Conservation (phyloP, 148 eudicot species). For the Rhododendron griersonianum region DNA sequence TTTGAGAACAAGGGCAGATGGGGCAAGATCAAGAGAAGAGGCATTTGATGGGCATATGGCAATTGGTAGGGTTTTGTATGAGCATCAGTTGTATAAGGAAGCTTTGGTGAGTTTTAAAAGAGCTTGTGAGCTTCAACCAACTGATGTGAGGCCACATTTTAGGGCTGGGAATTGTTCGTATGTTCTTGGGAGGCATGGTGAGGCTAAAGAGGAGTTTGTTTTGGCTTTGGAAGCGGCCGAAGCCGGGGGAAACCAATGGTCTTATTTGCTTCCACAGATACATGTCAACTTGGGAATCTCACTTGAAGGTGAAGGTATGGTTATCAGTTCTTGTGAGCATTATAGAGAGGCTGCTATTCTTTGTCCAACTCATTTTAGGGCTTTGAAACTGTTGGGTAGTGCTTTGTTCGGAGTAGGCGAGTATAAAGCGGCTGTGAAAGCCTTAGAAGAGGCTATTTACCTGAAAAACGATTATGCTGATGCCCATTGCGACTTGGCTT, state of each 20-base stretch:
- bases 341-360: constrained; percentile 94
- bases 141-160: constrained; percentile 95
- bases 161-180: constrained; percentile 87
- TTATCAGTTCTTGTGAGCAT: constrained; percentile 93
- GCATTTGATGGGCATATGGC: constrained; percentile 99
- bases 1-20: constrained; percentile 75
- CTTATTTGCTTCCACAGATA: constrained; percentile 84
- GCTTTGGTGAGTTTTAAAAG: constrained; percentile 78
- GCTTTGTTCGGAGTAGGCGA: constrained; percentile 94
- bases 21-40: constrained; percentile 77
- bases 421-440: constrained; percentile 90
- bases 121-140: constrained; percentile 84
- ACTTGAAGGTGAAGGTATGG: constrained; percentile 89
- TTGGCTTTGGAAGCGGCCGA: constrained; percentile 86
- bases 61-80: constrained; percentile 80
- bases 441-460: constrained; percentile 89
- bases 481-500: constrained; percentile 95
- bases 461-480: constrained; percentile 90
- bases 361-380: constrained; percentile 91
- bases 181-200: constrained; percentile 48
- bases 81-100: constrained; percentile 64
- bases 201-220: constrained; percentile 69
- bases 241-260: constrained; percentile 85
- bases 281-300: constrained; percentile 95
- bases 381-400: constrained; percentile 96